These are phyloP conservation scores for Botryococcus braunii DNA, from an alignment of 163 green algal genomes.

Conservation along the genomic window DNA sequence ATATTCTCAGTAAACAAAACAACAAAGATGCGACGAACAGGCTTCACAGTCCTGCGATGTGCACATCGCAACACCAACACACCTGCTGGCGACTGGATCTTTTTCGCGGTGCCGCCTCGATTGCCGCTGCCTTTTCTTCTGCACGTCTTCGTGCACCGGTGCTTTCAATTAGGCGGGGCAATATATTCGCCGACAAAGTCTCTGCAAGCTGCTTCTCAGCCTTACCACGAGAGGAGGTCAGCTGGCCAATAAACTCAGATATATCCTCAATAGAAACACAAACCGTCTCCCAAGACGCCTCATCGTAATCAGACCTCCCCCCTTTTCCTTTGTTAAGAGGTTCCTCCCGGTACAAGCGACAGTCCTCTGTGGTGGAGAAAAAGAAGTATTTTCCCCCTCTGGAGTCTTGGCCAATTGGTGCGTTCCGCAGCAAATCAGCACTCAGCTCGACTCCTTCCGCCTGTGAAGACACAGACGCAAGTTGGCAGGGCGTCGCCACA, in stretches of 20 bases:
- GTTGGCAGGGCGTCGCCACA: background rate
- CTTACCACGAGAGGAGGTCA: conserved; percentile 22
- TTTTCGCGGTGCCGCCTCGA: conserved; percentile 40
- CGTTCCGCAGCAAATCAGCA: conserved; percentile 24
- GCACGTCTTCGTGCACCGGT: conserved; percentile 22
- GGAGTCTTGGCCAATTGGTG: conserved; percentile 33
- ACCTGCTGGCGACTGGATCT: conserved; percentile 29
- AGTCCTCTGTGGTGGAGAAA: conserved; percentile 39
- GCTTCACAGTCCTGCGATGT: background rate
- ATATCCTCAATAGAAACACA: conserved; percentile 37
- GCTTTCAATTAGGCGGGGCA: conserved; percentile 36
- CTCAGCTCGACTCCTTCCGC: conserved; percentile 12
- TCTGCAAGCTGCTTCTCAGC: conserved; percentile 27
- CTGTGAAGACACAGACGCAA: background rate
- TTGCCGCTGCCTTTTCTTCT: conserved; percentile 23
- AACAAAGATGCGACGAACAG: background rate
- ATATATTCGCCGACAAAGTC: conserved; percentile 23
- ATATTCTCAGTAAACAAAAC: background rate
- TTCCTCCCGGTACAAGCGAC: conserved; percentile 35
- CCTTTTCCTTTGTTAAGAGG: conserved; percentile 12
- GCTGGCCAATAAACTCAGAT: conserved; percentile 21
- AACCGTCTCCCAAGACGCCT: conserved; percentile 14
- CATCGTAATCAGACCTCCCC: background rate
- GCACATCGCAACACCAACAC: background rate
- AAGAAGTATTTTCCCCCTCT: conserved; percentile 34